These are phyloP conservation scores for Vigna angularis DNA, from an alignment of 306 rosid species.

Conservation along the genomic window DNA sequence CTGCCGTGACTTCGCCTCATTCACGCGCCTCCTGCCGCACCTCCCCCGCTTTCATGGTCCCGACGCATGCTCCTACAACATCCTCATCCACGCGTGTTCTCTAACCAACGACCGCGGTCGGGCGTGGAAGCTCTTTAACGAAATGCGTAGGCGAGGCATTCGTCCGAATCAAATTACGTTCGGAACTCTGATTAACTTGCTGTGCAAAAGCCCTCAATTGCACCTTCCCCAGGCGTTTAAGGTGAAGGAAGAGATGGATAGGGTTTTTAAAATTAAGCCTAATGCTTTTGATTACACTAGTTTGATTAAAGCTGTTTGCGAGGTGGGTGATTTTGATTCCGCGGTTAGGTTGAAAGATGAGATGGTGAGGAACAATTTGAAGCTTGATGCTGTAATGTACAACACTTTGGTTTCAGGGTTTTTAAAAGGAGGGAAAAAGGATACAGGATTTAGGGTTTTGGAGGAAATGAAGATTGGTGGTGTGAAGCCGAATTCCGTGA, in stretches of 20 bases:
- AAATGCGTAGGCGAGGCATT: conserved; percentile 57
- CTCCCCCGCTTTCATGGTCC: conserved; percentile 48
- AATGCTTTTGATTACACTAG: conserved; percentile 54
- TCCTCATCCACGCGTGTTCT: conserved; percentile 59
- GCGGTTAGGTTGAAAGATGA: conserved; percentile 73
- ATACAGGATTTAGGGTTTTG: conserved; percentile 50
- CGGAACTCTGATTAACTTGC: conserved; percentile 59
- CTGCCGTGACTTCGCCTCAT: conserved; percentile 53
- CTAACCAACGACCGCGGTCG: conserved; percentile 35
- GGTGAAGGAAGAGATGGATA: conserved; percentile 63
- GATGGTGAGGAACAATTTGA: conserved; percentile 60
- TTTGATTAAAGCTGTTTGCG: conserved; percentile 67
- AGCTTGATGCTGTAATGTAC: conserved; percentile 53
- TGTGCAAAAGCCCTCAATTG: conserved; percentile 52
- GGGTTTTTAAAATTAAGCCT: conserved; percentile 50
- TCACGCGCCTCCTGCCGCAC: conserved; percentile 41
- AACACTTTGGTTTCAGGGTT: conserved; percentile 65
- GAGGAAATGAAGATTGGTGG: conserved; percentile 69
- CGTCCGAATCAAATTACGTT: conserved; percentile 61
- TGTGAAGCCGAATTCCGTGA: conserved; percentile 59
- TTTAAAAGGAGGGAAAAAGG: conserved; percentile 66
- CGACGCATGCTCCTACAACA: conserved; percentile 74
- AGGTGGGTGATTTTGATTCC: conserved; percentile 53
- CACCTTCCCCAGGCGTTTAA: conserved; percentile 56
- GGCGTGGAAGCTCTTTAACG: conserved; percentile 61